Base-by-base conservation (phyloP, 1,284 basidiomycete species). In the Ceratorhiza oryzae-sativae region DNA sequence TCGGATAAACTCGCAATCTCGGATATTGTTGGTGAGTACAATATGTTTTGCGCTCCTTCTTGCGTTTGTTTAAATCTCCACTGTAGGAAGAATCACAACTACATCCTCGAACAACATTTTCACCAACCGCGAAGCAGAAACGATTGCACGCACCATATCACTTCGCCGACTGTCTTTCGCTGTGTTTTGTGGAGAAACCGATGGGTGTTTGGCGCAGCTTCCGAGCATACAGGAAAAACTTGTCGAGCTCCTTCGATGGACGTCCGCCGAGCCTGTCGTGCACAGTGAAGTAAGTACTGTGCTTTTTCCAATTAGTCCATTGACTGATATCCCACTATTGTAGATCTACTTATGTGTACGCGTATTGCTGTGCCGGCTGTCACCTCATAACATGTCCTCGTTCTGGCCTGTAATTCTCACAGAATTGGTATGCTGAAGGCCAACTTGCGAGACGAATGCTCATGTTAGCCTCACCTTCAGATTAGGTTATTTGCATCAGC, bases 351-450 rank as follows among this genome's bases (percentile, higher is more conserved):
- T 99, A 4, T 98, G 95, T 78, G 87, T 99, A 65, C 86, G 97
- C 9, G 92, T 98, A 1, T 81, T 99, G 34, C 85, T 99, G 72
- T 96, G 94, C 78, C 89, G 97, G n/a, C 86, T 98, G 72, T 92
- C 91, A 9, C 88, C 93, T 3, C 92, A 97, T 77, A 97, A 98
- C 79, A 79, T 99, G 77, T 90, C 93, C 15, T 95, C 94, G 76
- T 95, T 99, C 80, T 99, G 97, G 97, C 97, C 97, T 0, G 93
- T 98, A 36, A 87, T 99, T 65, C 81, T 98, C 75, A 93, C 95
- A 1, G 97, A 99, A 81, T 82, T 98, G 77, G 94, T 93, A 77
- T 75, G 89, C 81, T 8, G 36, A 8, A 63, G 13, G 13, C 18
- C 36, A 48, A n/a, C 45, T 13, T 55, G 20, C 13, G 23, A 45